Conservation (phyloP, 768 basidiomycete genomes). For the Leccinellum luteum region DNA sequence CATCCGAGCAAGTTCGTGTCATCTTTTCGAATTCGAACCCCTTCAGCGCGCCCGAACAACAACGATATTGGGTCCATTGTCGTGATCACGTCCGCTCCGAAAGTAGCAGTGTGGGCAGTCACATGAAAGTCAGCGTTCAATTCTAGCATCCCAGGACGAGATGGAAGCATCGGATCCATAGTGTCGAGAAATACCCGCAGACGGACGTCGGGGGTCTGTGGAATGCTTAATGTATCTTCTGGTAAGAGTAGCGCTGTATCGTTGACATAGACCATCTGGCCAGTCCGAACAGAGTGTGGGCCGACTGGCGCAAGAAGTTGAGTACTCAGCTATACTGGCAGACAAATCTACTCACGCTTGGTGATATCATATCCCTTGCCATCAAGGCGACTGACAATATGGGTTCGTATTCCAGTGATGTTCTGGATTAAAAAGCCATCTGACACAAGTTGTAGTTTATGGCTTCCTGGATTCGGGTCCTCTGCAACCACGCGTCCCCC, state of each 20-base stretch:
- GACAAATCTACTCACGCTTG: conserved; percentile 53
- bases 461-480: conserved; percentile 63
- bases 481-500: conserved; percentile 53
- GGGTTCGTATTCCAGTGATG: conserved; percentile 73
- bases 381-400: conserved; percentile 77
- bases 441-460: conserved; percentile 59
- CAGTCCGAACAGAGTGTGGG: conserved; percentile 73
- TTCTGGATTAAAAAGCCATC: conserved; percentile 79
- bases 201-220: conserved; percentile 42
- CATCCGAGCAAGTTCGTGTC: conserved; percentile 59
- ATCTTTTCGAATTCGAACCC: conserved; percentile 55
- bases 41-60: conserved; percentile 49
- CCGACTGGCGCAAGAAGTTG: conserved; percentile 54
- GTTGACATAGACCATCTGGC: conserved; percentile 80
- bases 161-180: conserved; percentile 45
- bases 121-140: conserved; percentile 47
- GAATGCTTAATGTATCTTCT: conserved; percentile 20
- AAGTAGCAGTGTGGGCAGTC: conserved; percentile 62
- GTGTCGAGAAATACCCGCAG: conserved; percentile 58
- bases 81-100: conserved; percentile 61
- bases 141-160: conserved; percentile 39
- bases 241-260: conserved; percentile 51
- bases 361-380: conserved; percentile 84
- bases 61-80: conserved; percentile 27
- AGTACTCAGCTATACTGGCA: not conserved